Evolutionary conservation across 2,329 filamentous ascomycete genomes (phyloP), one percentile per base, ranked within the genome.

Genomic region (Teratosphaeriaceae sp.): DNA sequence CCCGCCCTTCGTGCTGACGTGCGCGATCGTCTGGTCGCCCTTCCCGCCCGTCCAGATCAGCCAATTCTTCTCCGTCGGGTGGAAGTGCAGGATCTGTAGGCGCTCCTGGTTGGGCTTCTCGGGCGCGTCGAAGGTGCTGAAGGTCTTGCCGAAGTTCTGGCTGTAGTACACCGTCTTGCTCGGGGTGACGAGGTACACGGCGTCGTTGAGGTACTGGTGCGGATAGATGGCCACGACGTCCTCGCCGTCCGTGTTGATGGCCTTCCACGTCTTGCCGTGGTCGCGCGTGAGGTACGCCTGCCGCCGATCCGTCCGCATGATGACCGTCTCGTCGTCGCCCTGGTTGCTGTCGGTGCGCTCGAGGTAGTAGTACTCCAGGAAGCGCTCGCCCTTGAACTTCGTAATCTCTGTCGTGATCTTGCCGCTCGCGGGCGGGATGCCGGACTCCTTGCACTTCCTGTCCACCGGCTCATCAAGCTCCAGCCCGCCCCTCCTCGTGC

Each of bases 251-350:
- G 82, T 80, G 41, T 74, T 58, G 12, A 69, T 64, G 31, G 62
- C 70, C 19, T 80, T 70, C 90, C 92, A 98, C 2, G 68, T 81
- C 68, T 94, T 94, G 57, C 92, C 92, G 58, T 96, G 90, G 60
- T 98, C 81, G 42, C 81, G 78, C 0, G 86, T 85, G 43, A 94
- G 74, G 65, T 75, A 88, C 15, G 94, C 74, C 38, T 81, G 71
- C 11, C 75, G 68, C 37, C 74, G 64, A 46, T 73, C 66, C 40
- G 71, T 82, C 46, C 71, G 75, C 73, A 82, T 72, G 47, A 84
- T 68, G 37, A 84, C 67, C 0, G 80, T 90, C 66, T 97, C 90
- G 54, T 90, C 76, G 2, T 64, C 67, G 54, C 76, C 84, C 13
- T 74, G 73, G 21, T 45, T 48, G 34, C 42, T 51, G 9, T 80